These are phyloP conservation scores for Escovopsis weberi DNA, from an alignment of 2,329 filamentous ascomycete genomes.

Conservation along the genomic window DNA sequence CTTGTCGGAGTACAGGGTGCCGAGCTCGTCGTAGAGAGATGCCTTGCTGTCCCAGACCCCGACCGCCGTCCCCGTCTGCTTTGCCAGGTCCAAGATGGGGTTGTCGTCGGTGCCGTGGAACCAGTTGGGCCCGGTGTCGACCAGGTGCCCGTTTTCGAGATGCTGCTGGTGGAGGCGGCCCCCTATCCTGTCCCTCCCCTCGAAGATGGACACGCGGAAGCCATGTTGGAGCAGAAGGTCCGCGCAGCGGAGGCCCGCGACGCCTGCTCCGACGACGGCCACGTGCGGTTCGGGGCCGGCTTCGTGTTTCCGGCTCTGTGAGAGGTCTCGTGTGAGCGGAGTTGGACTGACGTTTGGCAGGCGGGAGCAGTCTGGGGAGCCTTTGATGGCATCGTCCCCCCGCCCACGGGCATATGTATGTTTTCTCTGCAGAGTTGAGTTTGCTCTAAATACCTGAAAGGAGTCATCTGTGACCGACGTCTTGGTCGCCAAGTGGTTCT, in stretches of 20 bases:
- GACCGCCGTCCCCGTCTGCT: conserved; percentile 38
- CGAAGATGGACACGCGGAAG: conserved; percentile 53
- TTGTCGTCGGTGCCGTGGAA: conserved; percentile 62
- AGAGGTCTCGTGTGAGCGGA: background rate
- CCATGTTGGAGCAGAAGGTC: conserved; percentile 51
- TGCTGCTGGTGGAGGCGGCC: conserved; percentile 44
- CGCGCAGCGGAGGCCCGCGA: conserved; percentile 57
- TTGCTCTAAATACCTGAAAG: conserved; percentile 19
- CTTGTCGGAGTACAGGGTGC: conserved; percentile 30
- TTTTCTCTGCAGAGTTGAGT: too few relatives aligned
- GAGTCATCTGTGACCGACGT: conserved; percentile 18
- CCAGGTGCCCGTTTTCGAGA: conserved; percentile 31
- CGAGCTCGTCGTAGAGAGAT: conserved; percentile 41
- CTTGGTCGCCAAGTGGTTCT: conserved; percentile 15
- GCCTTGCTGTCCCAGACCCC: conserved; percentile 37
- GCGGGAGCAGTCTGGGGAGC: background rate
- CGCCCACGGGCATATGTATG: background rate
- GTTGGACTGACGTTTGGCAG: background rate
- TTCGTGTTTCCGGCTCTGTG: conserved; percentile 2
- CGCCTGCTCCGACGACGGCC: conserved; percentile 54
- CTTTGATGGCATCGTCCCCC: too few relatives aligned
- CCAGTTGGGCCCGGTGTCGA: conserved; percentile 64
- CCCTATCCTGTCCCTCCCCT: conserved; percentile 52
- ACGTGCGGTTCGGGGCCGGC: conserved; percentile 32
- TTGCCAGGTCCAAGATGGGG: conserved; percentile 52